These are phyloP conservation scores for Mallotus repandus DNA, from an alignment of 441 rosid genomes.

Conservation along the genomic window DNA sequence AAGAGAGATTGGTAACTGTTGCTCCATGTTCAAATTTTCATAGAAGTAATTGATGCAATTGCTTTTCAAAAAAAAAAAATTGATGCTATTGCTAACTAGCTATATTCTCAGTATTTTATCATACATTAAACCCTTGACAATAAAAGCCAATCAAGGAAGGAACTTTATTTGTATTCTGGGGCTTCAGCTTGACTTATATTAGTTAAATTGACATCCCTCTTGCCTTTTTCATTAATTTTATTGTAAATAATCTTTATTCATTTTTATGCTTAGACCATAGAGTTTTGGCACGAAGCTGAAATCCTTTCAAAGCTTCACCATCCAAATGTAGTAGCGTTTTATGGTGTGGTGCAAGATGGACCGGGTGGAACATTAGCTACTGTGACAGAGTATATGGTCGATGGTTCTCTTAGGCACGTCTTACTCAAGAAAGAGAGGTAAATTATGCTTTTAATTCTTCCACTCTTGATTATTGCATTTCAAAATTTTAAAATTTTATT, in stretches of 20 bases:
- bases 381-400: constrained; percentile 95
- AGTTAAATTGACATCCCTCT: background rate
- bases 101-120: background rate
- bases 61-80: no score
- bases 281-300: constrained; percentile 99
- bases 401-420: constrained; percentile 97
- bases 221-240: background rate
- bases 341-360: constrained; percentile 96
- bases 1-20: constrained; percentile 68
- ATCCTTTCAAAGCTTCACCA: constrained; percentile 91
- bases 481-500: constrained; percentile 4
- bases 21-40: background rate
- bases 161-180: background rate
- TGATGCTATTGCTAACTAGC: background rate
- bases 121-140: background rate
- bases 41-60: background rate
- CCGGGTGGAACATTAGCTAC: constrained; percentile 94
- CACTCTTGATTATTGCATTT: background rate
- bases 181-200: background rate
- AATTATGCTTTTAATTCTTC: constrained; percentile 17
- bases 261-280: constrained; percentile 63
- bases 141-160: background rate
- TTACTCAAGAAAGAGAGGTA: constrained; percentile 92
- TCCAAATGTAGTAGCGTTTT: constrained; percentile 94
- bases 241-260: background rate